These are phyloP conservation scores for Monilinia laxa DNA, from an alignment of 2,329 filamentous ascomycete species.

Conservation along the genomic window DNA sequence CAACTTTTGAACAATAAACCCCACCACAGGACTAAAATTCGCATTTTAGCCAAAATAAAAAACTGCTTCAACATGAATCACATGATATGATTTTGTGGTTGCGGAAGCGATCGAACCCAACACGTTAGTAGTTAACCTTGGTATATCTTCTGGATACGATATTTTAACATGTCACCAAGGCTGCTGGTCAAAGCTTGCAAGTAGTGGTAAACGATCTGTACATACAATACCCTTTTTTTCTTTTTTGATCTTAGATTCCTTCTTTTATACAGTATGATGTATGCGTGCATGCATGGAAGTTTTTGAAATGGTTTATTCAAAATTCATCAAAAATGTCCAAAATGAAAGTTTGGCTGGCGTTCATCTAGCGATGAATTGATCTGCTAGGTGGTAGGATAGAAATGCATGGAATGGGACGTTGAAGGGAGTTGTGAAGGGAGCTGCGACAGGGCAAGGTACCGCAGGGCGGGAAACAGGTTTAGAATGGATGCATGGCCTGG, in stretches of 20 bases:
- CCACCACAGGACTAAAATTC: background rate
- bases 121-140: background rate
- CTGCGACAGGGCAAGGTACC: background rate
- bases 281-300: constrained; percentile 6
- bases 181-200: background rate
- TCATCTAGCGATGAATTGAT: constrained; percentile 18
- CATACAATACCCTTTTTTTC: constrained; percentile 23
- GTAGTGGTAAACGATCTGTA: constrained; percentile 26
- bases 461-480: background rate
- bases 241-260: constrained; percentile 17
- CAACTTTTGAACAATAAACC: background rate
- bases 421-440: background rate
- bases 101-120: background rate
- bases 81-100: constrained; percentile 10
- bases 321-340: background rate
- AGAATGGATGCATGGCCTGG: background rate
- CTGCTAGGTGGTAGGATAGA: constrained; percentile 4
- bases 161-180: background rate
- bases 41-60: background rate
- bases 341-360: constrained; percentile 13
- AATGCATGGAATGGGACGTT: background rate
- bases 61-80: background rate
- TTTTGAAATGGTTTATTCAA: constrained; percentile 9
- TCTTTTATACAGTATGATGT: constrained; percentile 11
- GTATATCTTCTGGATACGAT: background rate